These are phyloP conservation scores for Porcisia hertigi DNA, from an alignment of 208 protist genomes.

Conservation along the genomic window DNA sequence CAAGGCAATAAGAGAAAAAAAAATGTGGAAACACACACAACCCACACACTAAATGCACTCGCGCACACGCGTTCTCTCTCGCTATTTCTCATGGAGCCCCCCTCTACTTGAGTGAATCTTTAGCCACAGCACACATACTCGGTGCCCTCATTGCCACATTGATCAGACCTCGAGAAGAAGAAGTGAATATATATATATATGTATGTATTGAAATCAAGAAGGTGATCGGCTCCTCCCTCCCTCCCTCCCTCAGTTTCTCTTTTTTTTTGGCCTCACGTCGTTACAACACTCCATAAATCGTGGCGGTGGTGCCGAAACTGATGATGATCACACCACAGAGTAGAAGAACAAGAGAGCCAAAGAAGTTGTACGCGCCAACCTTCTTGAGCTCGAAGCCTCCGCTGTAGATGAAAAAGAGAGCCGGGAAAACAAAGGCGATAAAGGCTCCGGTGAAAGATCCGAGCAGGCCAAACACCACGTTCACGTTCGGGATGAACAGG, in stretches of 20 bases:
- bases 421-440: slow-evolving; percentile 77
- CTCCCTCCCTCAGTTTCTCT: too few species aligned
- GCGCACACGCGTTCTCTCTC: too few species aligned
- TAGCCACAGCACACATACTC: too few species aligned
- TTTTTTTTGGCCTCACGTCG: not conserved
- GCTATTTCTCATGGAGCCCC: too few species aligned
- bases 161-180: too few species aligned
- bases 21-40: too few species aligned
- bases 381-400: slow-evolving; percentile 39
- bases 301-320: slow-evolving; percentile 62
- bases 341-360: slow-evolving; percentile 41
- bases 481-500: slow-evolving; percentile 77
- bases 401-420: slow-evolving; percentile 76
- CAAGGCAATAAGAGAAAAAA: too few species aligned
- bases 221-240: too few species aligned
- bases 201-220: too few species aligned
- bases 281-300: slow-evolving; percentile 54
- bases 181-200: not conserved
- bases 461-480: slow-evolving; percentile 71
- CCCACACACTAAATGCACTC: too few species aligned
- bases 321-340: slow-evolving; percentile 48
- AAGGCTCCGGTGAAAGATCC: slow-evolving; percentile 59
- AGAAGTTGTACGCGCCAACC: slow-evolving; percentile 47
- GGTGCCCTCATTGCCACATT: too few species aligned
- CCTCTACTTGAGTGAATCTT: too few species aligned